A percentile compares a stretch with the other conserved stretches of the same genome.
Conservation (phyloP, 345 rosid species). For the Abelmoschus esculentus region DNA sequence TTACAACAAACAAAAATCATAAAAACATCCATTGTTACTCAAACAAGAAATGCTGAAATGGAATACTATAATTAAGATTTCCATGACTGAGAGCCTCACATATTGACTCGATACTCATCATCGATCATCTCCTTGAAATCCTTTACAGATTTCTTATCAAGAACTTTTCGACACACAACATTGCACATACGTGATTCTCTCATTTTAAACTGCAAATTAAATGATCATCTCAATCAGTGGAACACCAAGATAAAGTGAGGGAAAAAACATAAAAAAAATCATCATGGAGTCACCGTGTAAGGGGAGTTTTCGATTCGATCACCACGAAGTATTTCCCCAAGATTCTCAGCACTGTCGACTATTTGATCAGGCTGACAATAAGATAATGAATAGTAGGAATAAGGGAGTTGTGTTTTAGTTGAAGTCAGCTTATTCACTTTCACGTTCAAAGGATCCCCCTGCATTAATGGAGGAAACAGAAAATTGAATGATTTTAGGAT, state of each 20-base stretch:
- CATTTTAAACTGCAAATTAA: slow-evolving; percentile 10
- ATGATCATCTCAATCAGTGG: neutral
- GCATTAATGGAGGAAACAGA: slow-evolving; percentile 14
- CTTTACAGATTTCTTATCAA: slow-evolving; percentile 34
- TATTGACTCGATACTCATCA: slow-evolving; percentile 74
- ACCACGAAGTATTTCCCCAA: slow-evolving; percentile 57
- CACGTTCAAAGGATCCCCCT: slow-evolving; percentile 74
- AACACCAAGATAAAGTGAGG: neutral
- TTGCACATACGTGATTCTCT: slow-evolving; percentile 13
- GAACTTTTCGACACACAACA: slow-evolving; percentile 2
- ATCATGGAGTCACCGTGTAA: neutral
- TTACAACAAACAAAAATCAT: slow-evolving; percentile 10
- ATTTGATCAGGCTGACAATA: slow-evolving; percentile 24
- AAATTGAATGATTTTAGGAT: neutral
- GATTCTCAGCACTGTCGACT: slow-evolving; percentile 84
- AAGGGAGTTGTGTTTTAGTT: too few relatives aligned
- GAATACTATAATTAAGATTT: neutral
- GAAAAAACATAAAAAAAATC: too few relatives aligned
- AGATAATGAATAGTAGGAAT: too few relatives aligned
- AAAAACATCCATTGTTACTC: neutral
- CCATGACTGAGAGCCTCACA: slow-evolving; percentile 1
- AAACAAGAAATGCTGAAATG: slow-evolving; percentile 18
- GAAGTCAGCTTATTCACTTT: slow-evolving; percentile 51
- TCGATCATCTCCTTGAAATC: slow-evolving; percentile 72
- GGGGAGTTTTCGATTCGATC: slow-evolving; percentile 15